These are phyloP conservation scores for Flaveria ramosissima DNA, from an alignment of 129 eudicot genomes.

Conservation along the genomic window DNA sequence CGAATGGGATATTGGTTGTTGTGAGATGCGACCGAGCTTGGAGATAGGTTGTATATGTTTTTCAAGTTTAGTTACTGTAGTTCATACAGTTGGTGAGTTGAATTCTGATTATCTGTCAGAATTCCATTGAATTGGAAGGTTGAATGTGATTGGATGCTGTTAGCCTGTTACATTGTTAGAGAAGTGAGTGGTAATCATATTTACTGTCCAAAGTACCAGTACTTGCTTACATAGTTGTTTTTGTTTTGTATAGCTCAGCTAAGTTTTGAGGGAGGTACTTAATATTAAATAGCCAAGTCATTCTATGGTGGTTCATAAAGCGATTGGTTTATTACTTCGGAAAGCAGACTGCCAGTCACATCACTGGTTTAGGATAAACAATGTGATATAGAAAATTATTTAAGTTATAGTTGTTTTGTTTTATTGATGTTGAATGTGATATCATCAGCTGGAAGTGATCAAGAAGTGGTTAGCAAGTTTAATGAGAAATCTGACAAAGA, in stretches of 20 bases:
- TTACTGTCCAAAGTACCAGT: no score
- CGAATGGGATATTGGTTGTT: neutral
- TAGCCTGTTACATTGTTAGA: neutral
- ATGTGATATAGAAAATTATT: neutral
- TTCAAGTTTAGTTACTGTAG: neutral
- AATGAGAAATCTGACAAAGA: neutral
- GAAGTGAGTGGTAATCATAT: no score
- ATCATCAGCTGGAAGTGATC: neutral
- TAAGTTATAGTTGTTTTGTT: neutral
- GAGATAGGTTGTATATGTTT: neutral
- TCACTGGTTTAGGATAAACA: neutral
- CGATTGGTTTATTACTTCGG: no score
- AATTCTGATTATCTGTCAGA: neutral
- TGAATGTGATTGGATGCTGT: slow-evolving; percentile 10
- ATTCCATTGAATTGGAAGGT: neutral
- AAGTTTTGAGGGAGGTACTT: neutral
- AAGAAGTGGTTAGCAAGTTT: neutral
- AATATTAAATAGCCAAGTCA: neutral
- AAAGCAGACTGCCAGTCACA: no score
- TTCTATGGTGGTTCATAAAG: neutral
- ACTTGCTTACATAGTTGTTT: neutral
- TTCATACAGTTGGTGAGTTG: slow-evolving; percentile 1
- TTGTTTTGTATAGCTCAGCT: slow-evolving; percentile 1
- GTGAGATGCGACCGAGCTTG: slow-evolving; percentile 2
- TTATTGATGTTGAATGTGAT: slow-evolving; percentile 13